These are phyloP conservation scores for Dryas alaskensis DNA, from an alignment of 306 rosid species.

Conservation along the genomic window DNA sequence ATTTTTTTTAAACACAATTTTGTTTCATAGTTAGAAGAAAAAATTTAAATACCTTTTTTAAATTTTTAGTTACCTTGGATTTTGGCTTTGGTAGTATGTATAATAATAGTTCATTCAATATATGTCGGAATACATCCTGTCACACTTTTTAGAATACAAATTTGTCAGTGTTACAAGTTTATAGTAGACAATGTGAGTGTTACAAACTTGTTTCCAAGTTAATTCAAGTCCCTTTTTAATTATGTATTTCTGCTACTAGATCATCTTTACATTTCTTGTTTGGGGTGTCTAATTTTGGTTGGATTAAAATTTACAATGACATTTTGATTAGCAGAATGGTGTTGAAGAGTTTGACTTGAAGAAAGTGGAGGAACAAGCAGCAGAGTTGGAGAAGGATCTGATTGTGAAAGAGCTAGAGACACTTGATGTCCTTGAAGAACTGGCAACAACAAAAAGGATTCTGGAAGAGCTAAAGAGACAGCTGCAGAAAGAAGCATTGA, in stretches of 20 bases:
- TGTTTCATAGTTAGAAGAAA: no score
- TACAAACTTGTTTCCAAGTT: not conserved
- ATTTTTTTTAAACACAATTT: no score
- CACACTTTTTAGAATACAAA: no score
- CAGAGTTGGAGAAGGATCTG: constrained; percentile 91
- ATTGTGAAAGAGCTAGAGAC: constrained; percentile 94
- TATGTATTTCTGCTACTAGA: not conserved
- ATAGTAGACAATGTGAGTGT: no score
- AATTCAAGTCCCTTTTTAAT: not conserved
- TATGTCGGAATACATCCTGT: no score
- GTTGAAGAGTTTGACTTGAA: constrained; percentile 71
- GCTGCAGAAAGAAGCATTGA: constrained; percentile 70
- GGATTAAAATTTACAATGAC: constrained; percentile 2
- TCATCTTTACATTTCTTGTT: not conserved
- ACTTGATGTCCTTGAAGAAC: constrained; percentile 90
- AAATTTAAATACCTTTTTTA: not conserved
- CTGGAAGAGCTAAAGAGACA: constrained; percentile 82
- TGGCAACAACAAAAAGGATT: constrained; percentile 76
- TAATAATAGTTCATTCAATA: no score
- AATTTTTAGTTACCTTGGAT: not conserved
- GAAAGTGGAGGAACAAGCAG: constrained; percentile 87
- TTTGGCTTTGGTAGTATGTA: not conserved
- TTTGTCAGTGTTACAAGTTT: no score
- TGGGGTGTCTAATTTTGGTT: not conserved
- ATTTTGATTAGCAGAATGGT: constrained; percentile 50